These are phyloP conservation scores for Paraphaeosphaeria minitans DNA, from an alignment of 2,329 filamentous ascomycete genomes.

Conservation along the genomic window DNA sequence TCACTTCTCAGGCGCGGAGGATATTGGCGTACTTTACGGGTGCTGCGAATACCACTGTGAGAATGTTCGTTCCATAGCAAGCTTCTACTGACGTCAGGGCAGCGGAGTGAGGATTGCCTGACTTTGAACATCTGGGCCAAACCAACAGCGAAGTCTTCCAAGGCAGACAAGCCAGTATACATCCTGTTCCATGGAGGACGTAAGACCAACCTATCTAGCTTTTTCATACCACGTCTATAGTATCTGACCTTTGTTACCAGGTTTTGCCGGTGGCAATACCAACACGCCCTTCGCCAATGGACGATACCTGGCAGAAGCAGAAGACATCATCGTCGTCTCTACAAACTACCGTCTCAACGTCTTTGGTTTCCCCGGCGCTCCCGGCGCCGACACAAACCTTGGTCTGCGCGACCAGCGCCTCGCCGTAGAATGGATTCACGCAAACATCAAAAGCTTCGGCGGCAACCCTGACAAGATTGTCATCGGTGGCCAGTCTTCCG, in stretches of 20 bases:
- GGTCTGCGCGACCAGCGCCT: constrained; percentile 39
- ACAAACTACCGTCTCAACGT: constrained; percentile 45
- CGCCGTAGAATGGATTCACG: constrained; percentile 46
- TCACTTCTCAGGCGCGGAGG: neutral
- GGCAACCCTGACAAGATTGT: constrained; percentile 47
- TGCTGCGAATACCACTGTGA: constrained; percentile 14
- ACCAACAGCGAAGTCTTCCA: constrained; percentile 29
- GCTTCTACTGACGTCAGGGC: no score
- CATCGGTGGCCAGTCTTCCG: constrained; percentile 49
- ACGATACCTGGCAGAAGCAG: neutral
- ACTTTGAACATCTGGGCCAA: constrained; percentile 42
- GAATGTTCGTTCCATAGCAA: neutral
- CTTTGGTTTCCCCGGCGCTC: constrained; percentile 47
- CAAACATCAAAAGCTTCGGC: constrained; percentile 50
- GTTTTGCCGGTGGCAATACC: neutral
- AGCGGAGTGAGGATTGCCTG: constrained; percentile 37
- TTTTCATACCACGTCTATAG: neutral
- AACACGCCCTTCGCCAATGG: neutral
- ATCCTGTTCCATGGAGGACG: constrained; percentile 50
- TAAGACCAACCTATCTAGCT: neutral
- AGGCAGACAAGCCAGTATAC: constrained; percentile 36
- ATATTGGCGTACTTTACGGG: neutral
- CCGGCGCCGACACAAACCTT: constrained; percentile 40
- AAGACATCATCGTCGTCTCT: neutral
- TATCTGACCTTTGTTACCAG: neutral